Evolutionary conservation across 2,329 filamentous ascomycete genomes (phyloP).

Genomic region (Phialophora verrucosa): DNA sequence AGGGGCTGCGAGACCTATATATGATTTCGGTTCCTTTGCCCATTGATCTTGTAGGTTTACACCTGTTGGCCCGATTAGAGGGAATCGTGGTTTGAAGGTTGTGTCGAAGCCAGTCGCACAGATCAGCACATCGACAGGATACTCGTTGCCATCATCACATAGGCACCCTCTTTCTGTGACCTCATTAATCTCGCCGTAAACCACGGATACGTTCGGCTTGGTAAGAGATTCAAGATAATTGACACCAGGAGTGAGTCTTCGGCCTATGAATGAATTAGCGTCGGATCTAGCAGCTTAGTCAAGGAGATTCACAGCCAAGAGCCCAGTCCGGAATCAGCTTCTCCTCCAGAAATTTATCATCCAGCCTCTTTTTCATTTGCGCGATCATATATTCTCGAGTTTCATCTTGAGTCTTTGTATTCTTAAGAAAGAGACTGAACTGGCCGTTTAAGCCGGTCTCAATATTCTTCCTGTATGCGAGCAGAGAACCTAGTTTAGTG

Average conservation of each 20-base stretch:
- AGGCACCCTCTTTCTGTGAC: constrained; percentile 30
- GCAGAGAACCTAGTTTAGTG: constrained; percentile 34
- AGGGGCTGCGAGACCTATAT: constrained; percentile 45
- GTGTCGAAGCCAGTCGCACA: constrained; percentile 22
- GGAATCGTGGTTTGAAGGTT: constrained; percentile 45
- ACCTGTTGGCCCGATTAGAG: constrained; percentile 43
- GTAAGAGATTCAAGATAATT: constrained; percentile 38
- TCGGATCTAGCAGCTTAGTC: constrained; percentile 34
- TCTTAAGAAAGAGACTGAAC: constrained; percentile 33
- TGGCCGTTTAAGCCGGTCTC: constrained; percentile 37
- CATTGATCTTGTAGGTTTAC: constrained; percentile 37
- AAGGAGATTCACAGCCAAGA: background rate
- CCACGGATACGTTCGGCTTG: constrained; percentile 37
- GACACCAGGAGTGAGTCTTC: constrained; percentile 37
- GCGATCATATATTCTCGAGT: constrained; percentile 24
- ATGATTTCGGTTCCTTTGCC: constrained; percentile 43
- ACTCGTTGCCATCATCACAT: constrained; percentile 41
- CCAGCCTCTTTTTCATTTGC: constrained; percentile 38
- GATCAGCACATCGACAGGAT: constrained; percentile 44
- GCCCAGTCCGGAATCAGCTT: too few relatives aligned
- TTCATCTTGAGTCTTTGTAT: constrained; percentile 27
- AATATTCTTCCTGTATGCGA: constrained; percentile 27
- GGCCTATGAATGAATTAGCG: constrained; percentile 37
- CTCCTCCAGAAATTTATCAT: constrained; percentile 7
- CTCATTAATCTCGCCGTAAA: constrained; percentile 35